Evolutionary conservation across 2,329 filamentous ascomycete genomes (phyloP), one percentile per base, ranked within the genome.

Genomic region (Scedosporium minutisporum): DNA sequence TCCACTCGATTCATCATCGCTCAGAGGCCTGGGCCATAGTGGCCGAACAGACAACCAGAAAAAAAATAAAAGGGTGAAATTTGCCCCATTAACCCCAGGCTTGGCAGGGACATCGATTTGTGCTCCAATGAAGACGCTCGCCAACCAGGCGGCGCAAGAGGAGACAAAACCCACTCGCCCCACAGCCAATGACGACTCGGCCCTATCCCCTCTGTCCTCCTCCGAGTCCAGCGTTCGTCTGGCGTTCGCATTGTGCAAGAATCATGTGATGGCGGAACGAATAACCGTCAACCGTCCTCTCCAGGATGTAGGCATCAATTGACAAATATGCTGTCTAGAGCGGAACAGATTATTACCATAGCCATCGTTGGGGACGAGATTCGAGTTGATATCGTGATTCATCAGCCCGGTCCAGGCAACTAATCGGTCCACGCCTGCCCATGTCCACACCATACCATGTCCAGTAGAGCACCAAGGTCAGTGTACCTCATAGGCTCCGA

Each of bases 231-330:
- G n/a, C 3, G 44, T 61, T 46, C 42, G 59, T 29, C 21, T 25
- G 16, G 27, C 5, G 44, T 61, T 46, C 42, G 59, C 59, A 61
- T 29, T n/a, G 4, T n/a, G 14, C 44, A 51, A 55, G 10, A 25
- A 53, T 61, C 59, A 61, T 61, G 59, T 61, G 59, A 61, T 48
- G 38, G 27, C 27, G 25, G 33, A 38, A 12, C 33, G 33, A 38
- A 38, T 14, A 38, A 38, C 33, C 33, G 33, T 14, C 33, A 14
- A 4, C 33, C 33, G 33, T 38, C 33, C 10, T 48, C 18, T 48
- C 44, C 21, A 18, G 3, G 44, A n/a, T 33, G 29, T 33, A 9
- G 33, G 33, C 33, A 12, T 12, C 10, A 38, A 38, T 38, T 38
- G 33, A 10, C 25, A 57, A n/a, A 10, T 16, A 12, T 57, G 25